Evolutionary conservation across 352 stramenopile species (phyloP).

Genomic region (Globisporangium cystogenes): DNA sequence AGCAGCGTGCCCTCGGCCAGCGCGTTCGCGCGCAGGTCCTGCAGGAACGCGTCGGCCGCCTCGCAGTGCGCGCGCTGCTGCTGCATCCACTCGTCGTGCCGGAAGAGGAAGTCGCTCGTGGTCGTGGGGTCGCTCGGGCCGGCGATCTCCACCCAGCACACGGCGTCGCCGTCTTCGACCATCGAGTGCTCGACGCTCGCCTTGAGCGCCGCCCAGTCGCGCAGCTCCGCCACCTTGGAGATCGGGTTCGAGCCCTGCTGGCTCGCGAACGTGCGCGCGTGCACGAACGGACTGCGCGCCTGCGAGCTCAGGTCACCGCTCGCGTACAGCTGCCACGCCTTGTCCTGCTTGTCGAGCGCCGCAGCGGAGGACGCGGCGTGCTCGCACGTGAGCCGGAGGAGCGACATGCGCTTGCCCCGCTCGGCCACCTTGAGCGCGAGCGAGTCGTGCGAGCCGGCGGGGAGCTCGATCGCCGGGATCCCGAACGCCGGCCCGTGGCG

Average conservation of each 20-base stretch:
- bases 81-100: slow-evolving; percentile 65
- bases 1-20: slow-evolving; percentile 50
- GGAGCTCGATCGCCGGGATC: slow-evolving; percentile 40
- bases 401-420: slow-evolving; percentile 40
- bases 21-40: slow-evolving; percentile 29
- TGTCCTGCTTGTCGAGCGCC: slow-evolving; percentile 22
- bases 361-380: not conserved
- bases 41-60: slow-evolving; percentile 42
- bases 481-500: slow-evolving; percentile 60
- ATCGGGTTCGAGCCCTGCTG: slow-evolving; percentile 8
- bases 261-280: slow-evolving; percentile 23
- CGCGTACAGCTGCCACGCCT: slow-evolving; percentile 69
- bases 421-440: slow-evolving; percentile 51
- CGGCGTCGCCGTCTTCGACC: slow-evolving; percentile 18
- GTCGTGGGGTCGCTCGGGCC: slow-evolving; percentile 23
- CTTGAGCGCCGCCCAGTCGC: slow-evolving; percentile 28
- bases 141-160: slow-evolving; percentile 79
- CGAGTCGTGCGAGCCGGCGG: slow-evolving; percentile 50
- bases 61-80: slow-evolving; percentile 44
- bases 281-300: slow-evolving; percentile 41
- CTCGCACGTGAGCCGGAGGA: slow-evolving; percentile 29
- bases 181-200: slow-evolving; percentile 19
- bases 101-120: slow-evolving; percentile 53
- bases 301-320: slow-evolving; percentile 54
- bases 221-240: slow-evolving; percentile 24